Percentiles rank a stretch among this genome's conserved stretches.
Conservation (phyloP, 139 green algal genomes). For the Zygnema circumcarinatum region DNA sequence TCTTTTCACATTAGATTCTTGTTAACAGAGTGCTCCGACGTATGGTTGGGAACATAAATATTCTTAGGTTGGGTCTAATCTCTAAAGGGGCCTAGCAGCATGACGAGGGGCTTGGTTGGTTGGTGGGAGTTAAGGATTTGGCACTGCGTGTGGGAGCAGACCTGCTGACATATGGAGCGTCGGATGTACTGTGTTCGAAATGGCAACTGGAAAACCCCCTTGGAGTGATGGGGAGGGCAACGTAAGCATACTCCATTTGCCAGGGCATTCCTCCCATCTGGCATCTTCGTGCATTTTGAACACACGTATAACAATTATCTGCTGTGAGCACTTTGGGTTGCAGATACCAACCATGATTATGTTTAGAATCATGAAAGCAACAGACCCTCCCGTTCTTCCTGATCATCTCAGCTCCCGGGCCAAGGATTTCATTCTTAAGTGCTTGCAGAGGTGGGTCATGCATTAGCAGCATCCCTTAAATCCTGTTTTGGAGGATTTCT, state of each 20-base stretch:
- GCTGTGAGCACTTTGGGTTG: neutral
- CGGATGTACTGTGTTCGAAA: slow-evolving; percentile 95
- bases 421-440: slow-evolving; percentile 90
- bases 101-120: slow-evolving; percentile 97
- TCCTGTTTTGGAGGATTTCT: too few species aligned
- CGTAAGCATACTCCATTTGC: neutral
- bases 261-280: neutral
- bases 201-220: slow-evolving; percentile 89
- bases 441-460: slow-evolving; percentile 74
- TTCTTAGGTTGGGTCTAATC: too few species aligned
- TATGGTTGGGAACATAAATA: too few species aligned
- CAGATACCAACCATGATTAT: slow-evolving; percentile 68
- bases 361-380: slow-evolving; percentile 88
- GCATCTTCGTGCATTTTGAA: too few species aligned
- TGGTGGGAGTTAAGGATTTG: slow-evolving; percentile 86
- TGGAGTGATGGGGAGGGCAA: slow-evolving; percentile 67
- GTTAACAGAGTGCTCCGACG: too few species aligned
- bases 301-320: neutral
- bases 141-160: slow-evolving; percentile 47
- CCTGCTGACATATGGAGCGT: slow-evolving; percentile 96
- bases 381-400: slow-evolving; percentile 74
- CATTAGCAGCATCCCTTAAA: too few species aligned
- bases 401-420: slow-evolving; percentile 76
- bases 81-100: too few species aligned
- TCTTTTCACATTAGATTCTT: too few species aligned